Conservation (phyloP, 1,284 basidiomycete genomes). For the Tilletia setariae region DNA sequence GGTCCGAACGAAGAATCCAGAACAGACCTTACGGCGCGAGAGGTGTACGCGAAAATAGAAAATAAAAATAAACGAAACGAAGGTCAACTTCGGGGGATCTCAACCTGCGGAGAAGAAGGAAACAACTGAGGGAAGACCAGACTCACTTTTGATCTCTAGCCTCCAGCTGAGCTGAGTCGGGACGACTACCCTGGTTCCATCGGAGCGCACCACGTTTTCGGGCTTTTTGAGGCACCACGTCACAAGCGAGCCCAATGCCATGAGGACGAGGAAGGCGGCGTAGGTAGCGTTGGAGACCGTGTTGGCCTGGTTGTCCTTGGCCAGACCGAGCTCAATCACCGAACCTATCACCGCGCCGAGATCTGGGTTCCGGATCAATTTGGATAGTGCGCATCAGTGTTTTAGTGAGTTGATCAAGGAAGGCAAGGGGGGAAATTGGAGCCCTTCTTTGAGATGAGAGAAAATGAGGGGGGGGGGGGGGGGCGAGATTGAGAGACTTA, state of each 20-base stretch:
- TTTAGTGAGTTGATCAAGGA: too few species aligned
- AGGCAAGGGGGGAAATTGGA: too few species aligned
- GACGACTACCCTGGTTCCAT: constrained; percentile 38
- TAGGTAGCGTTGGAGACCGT: constrained; percentile 37
- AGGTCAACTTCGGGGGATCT: not conserved
- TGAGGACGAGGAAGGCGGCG: constrained; percentile 39
- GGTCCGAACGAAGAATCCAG: constrained; percentile 33
- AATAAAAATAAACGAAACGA: too few species aligned
- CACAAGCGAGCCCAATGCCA: constrained; percentile 32
- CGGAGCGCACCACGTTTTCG: constrained; percentile 34
- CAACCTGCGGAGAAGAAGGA: not conserved
- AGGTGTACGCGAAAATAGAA: too few species aligned
- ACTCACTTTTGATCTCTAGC: constrained; percentile 30
- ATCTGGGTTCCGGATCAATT: too few species aligned
- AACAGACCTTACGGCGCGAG: constrained; percentile 28
- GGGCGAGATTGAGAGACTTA: not conserved
- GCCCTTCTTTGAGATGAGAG: too few species aligned
- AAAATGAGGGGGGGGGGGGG: not conserved
- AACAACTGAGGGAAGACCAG: not conserved
- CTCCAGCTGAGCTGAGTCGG: constrained; percentile 37
- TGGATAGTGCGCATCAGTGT: too few species aligned
- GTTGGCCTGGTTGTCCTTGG: constrained; percentile 35
- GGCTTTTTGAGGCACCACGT: constrained; percentile 35
- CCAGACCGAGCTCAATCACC: constrained; percentile 61
- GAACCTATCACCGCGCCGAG: constrained; percentile 67